A percentile compares a stretch with the other conserved stretches of the same genome.
Conservation (phyloP, 2,329 filamentous ascomycete genomes). For the Simplicillium sp. region DNA sequence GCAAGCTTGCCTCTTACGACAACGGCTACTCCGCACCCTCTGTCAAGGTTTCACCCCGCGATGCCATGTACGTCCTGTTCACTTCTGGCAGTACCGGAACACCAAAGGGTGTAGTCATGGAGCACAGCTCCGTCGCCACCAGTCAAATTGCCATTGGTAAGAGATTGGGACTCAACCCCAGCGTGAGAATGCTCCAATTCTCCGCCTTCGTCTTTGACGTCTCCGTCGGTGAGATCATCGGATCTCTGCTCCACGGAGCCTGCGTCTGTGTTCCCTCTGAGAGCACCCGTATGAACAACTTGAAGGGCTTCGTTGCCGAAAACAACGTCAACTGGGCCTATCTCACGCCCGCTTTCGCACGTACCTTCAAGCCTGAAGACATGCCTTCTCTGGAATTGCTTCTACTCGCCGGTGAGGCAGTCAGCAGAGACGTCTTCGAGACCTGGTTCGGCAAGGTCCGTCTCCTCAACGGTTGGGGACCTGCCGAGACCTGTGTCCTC, state of each 20-base stretch:
- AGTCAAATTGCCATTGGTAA: conserved; percentile 6
- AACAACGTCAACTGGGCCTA: conserved; percentile 3
- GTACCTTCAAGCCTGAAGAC: background rate
- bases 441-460: background rate
- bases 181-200: conserved; percentile 5
- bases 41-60: background rate
- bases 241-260: conserved; percentile 2
- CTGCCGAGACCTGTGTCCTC: conserved; percentile 1
- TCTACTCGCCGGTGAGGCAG: conserved; percentile 1
- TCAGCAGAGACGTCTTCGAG: background rate
- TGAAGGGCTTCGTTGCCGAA: conserved; percentile 4
- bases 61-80: conserved; percentile 12
- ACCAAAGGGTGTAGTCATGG: conserved; percentile 13
- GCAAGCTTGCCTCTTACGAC: background rate
- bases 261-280: conserved; percentile 8
- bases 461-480: conserved; percentile 5
- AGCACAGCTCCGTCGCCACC: conserved; percentile 7
- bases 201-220: conserved; percentile 7
- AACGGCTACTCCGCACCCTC: background rate
- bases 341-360: conserved; percentile 4
- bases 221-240: conserved; percentile 1
- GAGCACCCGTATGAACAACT: conserved; percentile 3
- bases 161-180: background rate
- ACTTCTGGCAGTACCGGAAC: conserved; percentile 12
- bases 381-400: background rate